Percentiles rank a stretch among this genome's conserved stretches.
Conservation (phyloP, 2,329 filamentous ascomycete species). For the Colletotrichum horii region DNA sequence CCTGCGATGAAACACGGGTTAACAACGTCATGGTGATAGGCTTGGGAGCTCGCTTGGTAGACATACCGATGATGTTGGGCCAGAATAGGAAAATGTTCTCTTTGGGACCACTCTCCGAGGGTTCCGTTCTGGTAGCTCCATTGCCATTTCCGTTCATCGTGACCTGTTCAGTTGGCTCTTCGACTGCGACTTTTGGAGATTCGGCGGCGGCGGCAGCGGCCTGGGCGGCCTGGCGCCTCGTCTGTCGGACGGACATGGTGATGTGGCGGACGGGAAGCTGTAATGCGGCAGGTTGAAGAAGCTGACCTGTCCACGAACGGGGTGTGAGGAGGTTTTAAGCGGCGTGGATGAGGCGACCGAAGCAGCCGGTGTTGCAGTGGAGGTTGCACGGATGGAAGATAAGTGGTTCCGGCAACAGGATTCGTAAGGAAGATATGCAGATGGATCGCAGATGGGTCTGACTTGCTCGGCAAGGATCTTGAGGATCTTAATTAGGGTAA, state of each 20-base stretch:
- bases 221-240: slow-evolving; percentile 42
- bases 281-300: neutral
- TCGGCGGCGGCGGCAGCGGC: slow-evolving; percentile 23
- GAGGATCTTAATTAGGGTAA: neutral
- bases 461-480: neutral
- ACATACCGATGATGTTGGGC: slow-evolving; percentile 80
- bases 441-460: neutral
- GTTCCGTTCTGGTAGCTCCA: slow-evolving; percentile 37
- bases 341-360: slow-evolving; percentile 6
- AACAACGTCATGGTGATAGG: neutral
- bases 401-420: slow-evolving; percentile 14
- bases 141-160: slow-evolving; percentile 52
- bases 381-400: slow-evolving; percentile 20
- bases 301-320: neutral
- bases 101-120: slow-evolving; percentile 40
- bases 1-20: slow-evolving; percentile 49
- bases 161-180: slow-evolving; percentile 13
- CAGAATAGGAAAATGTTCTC: slow-evolving; percentile 86
- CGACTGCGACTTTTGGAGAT: neutral
- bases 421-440: neutral
- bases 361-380: slow-evolving; percentile 19
- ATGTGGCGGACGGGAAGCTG: neutral
- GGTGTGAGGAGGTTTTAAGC: slow-evolving; percentile 14
- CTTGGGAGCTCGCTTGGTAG: neutral
- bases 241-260: slow-evolving; percentile 44